Base-by-base conservation (phyloP, 23 red algal genomes). In the Gracilaria vermiculophylla region DNA sequence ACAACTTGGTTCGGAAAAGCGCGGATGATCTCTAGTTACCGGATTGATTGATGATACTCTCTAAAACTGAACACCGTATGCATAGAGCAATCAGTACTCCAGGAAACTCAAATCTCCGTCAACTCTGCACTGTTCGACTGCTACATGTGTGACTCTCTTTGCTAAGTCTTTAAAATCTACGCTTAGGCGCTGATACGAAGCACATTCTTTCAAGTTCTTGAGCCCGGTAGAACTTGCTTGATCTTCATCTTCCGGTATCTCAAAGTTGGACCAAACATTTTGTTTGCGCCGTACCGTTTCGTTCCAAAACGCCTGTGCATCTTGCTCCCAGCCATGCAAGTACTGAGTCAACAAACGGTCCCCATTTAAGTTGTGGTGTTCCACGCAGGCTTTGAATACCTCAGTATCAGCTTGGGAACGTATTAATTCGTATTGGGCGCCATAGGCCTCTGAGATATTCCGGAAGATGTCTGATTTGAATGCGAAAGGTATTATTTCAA, bases 401-500 rank as follows among this genome's bases (percentile, higher is more conserved):
- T 93, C 90, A 48, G 33, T 80, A 31, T 93, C 90, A 1, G 90
- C 78, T 67, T 93, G 90, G 23, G 74, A 64, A 29, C 17, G 56
- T 35, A 93, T 32, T 31, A 29, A n/a, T 20, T 57, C 35, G n/a
- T 85, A 78, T 20, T 33, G 31, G 20, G 62, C 31, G 21, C 79
- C 90, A 41, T 85, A 93, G 19, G 51, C 70, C 2, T 40, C 28
- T 55, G 90, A 64, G 19, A 93, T 47, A n/a, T 76, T 85, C 28
- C 53, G 24, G 62, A 77, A 93, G 1, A 69, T 53, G 52, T 85
- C 81, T 19, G 79, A 83, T 20, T 61, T 41, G 53, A 70, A 78
- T 45, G 80, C 90, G 58, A 77, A 93, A 10, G 90, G 90, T n/a
- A 93, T 39, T 41, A 93, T 77, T 56, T 93, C 90, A 54, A 93